Base-by-base conservation (phyloP, 2,329 filamentous ascomycete genomes). In the Colletotrichum phormii region DNA sequence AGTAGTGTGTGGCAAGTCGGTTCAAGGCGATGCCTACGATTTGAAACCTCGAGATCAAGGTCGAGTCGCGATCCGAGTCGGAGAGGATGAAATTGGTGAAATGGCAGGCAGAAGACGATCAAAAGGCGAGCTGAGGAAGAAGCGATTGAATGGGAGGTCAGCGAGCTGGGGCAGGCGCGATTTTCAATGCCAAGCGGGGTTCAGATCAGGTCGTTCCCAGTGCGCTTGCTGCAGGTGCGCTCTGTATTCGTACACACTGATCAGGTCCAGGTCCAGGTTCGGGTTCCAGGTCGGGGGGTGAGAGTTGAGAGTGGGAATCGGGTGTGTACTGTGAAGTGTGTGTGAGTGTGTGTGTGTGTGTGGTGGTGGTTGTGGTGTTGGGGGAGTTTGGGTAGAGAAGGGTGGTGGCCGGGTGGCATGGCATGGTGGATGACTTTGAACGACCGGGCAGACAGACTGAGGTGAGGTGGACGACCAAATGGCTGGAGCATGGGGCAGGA, bases 141-240 rank as follows among this genome's bases (percentile, higher is more conserved):
- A 29, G 18, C 31, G 49, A 42, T 53, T 53, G 31, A 53, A 46
- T 31, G 35, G 54, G 33, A 59, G 58, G 62, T 15, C 63, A 58
- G 33, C 59, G 55, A 66, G 73, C 71, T 69, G 73, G 73, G 71
- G 67, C 67, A 29, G 71, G 71, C 67, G 71, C 62, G 72, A 73
- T 73, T 74, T 74, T 74, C 69, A 74, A 74, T 74, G 72, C 72
- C 69, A 74, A 74, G 72, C 69, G 72, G 72, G 72, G 72, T 74
- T 73, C 61, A 62, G 49, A 31, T 66, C 67, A 73, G 61, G 66
- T 64, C 59, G 65, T 72, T 72, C 54, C 54, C 59, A 64, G 70
- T 72, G 70, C 70, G 62, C 31, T 55, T 55, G 61, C 67, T 72
- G 66, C 66, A 69, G 70, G 55, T 67, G 68, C 49, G 37, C 64